Conservation (phyloP, 2,329 filamentous ascomycete genomes). For the Fusarium succisae region DNA sequence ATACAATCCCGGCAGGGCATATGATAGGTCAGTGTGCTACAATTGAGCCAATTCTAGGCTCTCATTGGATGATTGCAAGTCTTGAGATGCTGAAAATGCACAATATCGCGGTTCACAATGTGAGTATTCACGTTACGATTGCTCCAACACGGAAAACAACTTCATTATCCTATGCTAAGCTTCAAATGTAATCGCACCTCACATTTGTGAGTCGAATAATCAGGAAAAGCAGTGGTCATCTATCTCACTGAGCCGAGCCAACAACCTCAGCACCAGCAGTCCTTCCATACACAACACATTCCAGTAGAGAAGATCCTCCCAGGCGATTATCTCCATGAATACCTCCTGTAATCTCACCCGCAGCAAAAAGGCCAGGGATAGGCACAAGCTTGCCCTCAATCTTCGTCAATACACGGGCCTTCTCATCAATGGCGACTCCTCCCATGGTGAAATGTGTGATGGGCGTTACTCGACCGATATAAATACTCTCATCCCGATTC, state of each 20-base stretch:
- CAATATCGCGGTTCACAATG: not conserved
- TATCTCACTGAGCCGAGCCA: not conserved
- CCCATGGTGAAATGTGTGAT: constrained; percentile 76
- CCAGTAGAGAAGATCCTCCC: constrained; percentile 68
- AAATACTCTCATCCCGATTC: constrained; percentile 62
- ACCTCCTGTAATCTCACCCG: constrained; percentile 72
- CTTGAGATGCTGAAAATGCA: too few relatives aligned
- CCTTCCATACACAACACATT: constrained; percentile 71
- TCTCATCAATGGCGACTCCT: constrained; percentile 65
- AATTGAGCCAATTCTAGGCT: not conserved
- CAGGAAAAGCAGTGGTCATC: not conserved
- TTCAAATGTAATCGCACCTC: constrained; percentile 32
- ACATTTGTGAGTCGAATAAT: constrained; percentile 22
- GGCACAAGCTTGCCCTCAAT: constrained; percentile 49
- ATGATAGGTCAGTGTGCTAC: not conserved
- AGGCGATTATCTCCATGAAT: constrained; percentile 71
- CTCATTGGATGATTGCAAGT: not conserved
- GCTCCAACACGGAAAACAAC: too few relatives aligned
- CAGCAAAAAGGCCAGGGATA: constrained; percentile 68
- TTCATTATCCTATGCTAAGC: not conserved
- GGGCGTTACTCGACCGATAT: constrained; percentile 68
- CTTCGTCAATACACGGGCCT: constrained; percentile 59
- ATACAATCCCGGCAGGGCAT: not conserved
- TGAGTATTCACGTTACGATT: not conserved
- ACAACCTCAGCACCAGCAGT: constrained; percentile 57